Evolutionary conservation across 768 basidiomycete species (phyloP).

Genomic region (Lepiota venenata): DNA sequence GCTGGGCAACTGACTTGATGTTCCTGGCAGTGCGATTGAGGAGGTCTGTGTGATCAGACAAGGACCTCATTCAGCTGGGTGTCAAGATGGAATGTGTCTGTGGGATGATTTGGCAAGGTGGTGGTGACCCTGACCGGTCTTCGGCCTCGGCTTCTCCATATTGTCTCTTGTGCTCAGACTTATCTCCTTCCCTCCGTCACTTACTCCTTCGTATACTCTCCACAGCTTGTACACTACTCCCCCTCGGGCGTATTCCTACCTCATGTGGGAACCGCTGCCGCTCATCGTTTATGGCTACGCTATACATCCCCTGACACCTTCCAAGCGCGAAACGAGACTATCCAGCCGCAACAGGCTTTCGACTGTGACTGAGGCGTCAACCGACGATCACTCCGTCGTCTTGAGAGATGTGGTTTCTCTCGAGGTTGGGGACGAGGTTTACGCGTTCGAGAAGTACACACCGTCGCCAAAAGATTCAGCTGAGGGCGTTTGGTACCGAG

Average conservation of each 20-base stretch:
- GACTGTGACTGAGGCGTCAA: conserved; percentile 58
- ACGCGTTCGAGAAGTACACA: conserved; percentile 92
- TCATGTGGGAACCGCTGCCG: conserved; percentile 53
- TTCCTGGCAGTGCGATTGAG: conserved; percentile 49
- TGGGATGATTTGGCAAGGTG: conserved; percentile 14
- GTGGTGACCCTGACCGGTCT: conserved; percentile 1
- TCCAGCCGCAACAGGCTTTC: conserved; percentile 56
- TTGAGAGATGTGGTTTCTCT: conserved; percentile 79
- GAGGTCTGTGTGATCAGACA: conserved; percentile 69
- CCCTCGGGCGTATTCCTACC: neutral
- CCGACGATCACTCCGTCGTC: conserved; percentile 54
- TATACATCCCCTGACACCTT: conserved; percentile 76
- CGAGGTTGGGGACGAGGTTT: conserved; percentile 95
- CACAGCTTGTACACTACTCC: neutral
- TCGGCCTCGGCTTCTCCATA: conserved; percentile 3
- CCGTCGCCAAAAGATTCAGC: conserved; percentile 64
- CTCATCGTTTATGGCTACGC: conserved; percentile 89
- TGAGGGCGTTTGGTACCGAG: conserved; percentile 89
- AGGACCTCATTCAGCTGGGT: conserved; percentile 39
- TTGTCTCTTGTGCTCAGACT: neutral
- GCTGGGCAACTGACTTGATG: conserved; percentile 42
- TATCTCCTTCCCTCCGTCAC: conserved; percentile 8
- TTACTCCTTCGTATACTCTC: conserved; percentile 8
- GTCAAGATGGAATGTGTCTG: conserved; percentile 8
- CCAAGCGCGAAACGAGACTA: conserved; percentile 67